Evolutionary conservation across 257 asterid genomes (phyloP), one percentile per base, ranked within the genome.

Genomic region (Cruciata laevipes): DNA sequence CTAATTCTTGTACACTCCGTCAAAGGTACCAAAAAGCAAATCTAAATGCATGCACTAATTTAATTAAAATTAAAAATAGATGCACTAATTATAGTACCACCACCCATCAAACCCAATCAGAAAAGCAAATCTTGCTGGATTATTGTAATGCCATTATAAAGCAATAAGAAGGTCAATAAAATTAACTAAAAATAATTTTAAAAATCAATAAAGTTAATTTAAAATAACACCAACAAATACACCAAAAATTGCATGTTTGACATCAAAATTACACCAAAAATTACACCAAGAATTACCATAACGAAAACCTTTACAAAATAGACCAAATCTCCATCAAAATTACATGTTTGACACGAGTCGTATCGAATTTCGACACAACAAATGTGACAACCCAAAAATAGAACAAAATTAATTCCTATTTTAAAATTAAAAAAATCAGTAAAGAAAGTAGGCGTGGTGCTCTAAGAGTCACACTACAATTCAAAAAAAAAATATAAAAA

Each of bases 391-490:
- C 55, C 51, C 55, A 47, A 47, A 47, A n/a, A 53, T 21, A 53
- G 27, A 53, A n/a, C 6, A n/a, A n/a, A n/a, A 14, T 13, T 18
- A n/a, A 53, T 18, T 7, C 20, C 60, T 3, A n/a, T 20, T 5
- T 23, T 11, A 24, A 24, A 59, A 13, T 12, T 25, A 7, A 0
- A 14, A 53, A 53, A 5, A 58, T 0, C 33, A 9, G 21, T 30
- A 1, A 33, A 35, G 30, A 33, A 62, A 33, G 66, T 9, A 51
- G 64, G 44, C 75, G 72, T 66, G 72, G 73, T 65, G 79, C 72
- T 61, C 59, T 52, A 37, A 51, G 64, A 53, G 61, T 69, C 75
- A 70, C 74, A 56, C 21, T 66, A 59, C 56, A 38, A 30, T 17
- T 13, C 52, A 31, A 37, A 60, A 60, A n/a, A 62, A 33, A 2